These are phyloP conservation scores for Cicer judaicum DNA, from an alignment of 306 rosid genomes.

Conservation along the genomic window DNA sequence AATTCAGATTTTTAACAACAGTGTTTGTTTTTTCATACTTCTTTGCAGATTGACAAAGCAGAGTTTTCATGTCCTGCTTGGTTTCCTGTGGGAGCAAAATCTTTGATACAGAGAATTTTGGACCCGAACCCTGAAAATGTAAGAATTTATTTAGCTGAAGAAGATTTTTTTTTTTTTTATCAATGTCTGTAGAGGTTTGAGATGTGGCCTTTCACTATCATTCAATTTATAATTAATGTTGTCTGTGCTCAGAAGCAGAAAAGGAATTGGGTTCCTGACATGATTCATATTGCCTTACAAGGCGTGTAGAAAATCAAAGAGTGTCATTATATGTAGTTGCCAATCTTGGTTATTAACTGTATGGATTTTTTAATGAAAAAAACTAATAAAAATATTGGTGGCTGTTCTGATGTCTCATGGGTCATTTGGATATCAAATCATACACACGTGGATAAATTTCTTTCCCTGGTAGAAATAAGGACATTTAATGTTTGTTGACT, in stretches of 20 bases:
- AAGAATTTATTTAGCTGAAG: conserved; percentile 48
- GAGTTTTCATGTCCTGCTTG: conserved; percentile 81
- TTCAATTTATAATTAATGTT: conserved; percentile 23
- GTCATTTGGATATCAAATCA: conserved; percentile 32
- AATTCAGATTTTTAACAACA: conserved; percentile 4
- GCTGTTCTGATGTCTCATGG: conserved; percentile 32
- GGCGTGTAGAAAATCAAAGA: conserved; percentile 30
- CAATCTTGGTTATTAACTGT: conserved; percentile 16
- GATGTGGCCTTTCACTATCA: conserved; percentile 9
- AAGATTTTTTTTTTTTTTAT: conserved; percentile 3
- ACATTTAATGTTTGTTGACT: neutral
- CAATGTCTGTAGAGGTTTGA: neutral
- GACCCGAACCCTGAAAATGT: conserved; percentile 83
- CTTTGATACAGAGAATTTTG: conserved; percentile 73
- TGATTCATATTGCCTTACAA: conserved; percentile 36
- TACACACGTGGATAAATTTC: neutral
- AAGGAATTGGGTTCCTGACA: conserved; percentile 14
- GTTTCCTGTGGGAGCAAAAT: conserved; percentile 87
- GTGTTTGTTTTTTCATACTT: conserved; percentile 30
- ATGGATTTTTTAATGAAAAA: neutral
- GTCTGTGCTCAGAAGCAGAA: conserved; percentile 12
- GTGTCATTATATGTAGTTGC: conserved; percentile 24
- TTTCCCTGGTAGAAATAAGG: conserved; percentile 2
- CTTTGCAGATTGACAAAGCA: conserved; percentile 77
- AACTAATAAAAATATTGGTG: conserved; percentile 22